Evolutionary conservation across 805 yeast genomes (phyloP), one percentile per base, ranked within the genome.

Genomic region (Saturnispora halmiae): DNA sequence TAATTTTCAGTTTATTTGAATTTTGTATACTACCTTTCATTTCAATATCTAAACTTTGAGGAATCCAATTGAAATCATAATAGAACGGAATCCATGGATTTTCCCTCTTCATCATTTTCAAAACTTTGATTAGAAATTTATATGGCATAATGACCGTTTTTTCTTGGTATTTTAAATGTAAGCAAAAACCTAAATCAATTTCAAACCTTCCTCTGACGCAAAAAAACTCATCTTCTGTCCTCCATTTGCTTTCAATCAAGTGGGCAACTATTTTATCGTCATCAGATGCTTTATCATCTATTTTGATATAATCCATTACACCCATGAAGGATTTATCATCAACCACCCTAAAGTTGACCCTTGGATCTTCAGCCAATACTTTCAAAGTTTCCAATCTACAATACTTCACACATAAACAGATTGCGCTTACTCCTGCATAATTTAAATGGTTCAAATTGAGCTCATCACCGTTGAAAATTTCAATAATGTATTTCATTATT

Each of bases 331-430:
- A 44, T 6, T 48, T 50, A 9, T 48, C 45, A 47, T 63, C 67
- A 19, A 46, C 38, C 36, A 55, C 62, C 46, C 45, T 51, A 2
- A 77, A 48, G 19, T 74, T 71, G 3, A 82, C 57, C 24, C 81
- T 59, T 0, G 63, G 51, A 46, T 77, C 77, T 7, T 55, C 45
- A 2, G 82, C 44, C 1, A 90, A 58, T 3, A 59, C 61, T 28
- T 59, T 53, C 15, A 84, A 66, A 46, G 83, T 83, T 2, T 73
- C 78, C 0, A 72, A 32, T 36, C 94, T 65, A 48, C 77, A 78
- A 56, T 78, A 85, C 51, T 81, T 78, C 25, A 82, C 73, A 50
- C 75, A 82, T 4, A 77, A 65, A 70, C 79, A 75, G 43, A 87
- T 54, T 0, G 97, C 94, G 0, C 90, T 76, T 45, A 79, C 61